These are phyloP conservation scores for Trichosanthes cucumerina DNA, from an alignment of 306 rosid species.

Conservation along the genomic window DNA sequence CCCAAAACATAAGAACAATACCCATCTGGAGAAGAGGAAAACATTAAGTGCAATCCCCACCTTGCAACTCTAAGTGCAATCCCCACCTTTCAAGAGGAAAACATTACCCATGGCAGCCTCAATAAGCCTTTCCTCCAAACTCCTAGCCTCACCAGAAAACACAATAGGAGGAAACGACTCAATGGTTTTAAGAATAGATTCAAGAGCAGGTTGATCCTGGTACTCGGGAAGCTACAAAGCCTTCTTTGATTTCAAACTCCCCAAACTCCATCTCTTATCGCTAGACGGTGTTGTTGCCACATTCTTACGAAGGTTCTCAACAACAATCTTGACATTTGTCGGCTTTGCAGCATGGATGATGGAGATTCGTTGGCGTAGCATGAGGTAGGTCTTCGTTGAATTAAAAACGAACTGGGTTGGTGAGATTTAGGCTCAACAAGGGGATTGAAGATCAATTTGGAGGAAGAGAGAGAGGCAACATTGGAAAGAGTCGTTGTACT, in stretches of 20 bases:
- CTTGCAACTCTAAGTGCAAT: constrained; percentile 69
- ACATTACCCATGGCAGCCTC: constrained; percentile 73
- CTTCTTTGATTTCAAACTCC: constrained; percentile 51
- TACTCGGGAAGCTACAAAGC: constrained; percentile 59
- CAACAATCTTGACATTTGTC: constrained; percentile 7
- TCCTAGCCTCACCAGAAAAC: constrained; percentile 71
- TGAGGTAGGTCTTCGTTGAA: constrained; percentile 18
- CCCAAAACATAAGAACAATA: constrained; percentile 64
- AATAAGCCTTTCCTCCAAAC: constrained; percentile 49
- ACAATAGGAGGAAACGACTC: constrained; percentile 66
- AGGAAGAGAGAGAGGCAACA: constrained; percentile 29
- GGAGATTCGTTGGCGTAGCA: constrained; percentile 28
- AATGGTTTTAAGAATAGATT: constrained; percentile 38
- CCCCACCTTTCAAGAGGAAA: constrained; percentile 63
- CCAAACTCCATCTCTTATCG: constrained; percentile 34
- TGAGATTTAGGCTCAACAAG: constrained; percentile 21
- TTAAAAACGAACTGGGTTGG: constrained; percentile 30
- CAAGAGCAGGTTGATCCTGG: constrained; percentile 40
- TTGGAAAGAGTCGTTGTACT: constrained; percentile 31
- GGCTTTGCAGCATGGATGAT: constrained; percentile 52
- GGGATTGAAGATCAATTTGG: constrained; percentile 29
- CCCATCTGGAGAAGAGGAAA: constrained; percentile 74
- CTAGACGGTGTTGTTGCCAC: neutral
- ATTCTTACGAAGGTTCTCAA: constrained; percentile 12
- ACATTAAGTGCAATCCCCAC: too few species aligned